Conservation (phyloP, 805 yeast species). For the Saccharomycopsis sp. region DNA sequence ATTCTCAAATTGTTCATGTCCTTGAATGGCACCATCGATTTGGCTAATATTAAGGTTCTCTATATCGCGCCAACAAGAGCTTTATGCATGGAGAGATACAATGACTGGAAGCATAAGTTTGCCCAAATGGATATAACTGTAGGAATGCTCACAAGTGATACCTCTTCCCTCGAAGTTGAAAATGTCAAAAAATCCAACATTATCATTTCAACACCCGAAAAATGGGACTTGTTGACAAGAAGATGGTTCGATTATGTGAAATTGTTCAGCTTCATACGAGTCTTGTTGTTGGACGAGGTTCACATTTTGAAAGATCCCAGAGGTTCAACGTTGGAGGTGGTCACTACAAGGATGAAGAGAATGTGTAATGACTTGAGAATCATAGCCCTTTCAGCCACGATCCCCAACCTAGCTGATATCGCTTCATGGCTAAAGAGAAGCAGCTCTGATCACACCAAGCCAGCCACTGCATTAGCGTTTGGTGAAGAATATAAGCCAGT, state of each 20-base stretch:
- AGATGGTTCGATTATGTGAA: conserved; percentile 37
- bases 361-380: conserved; percentile 32
- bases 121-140: conserved; percentile 32
- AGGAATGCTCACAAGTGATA: conserved; percentile 48
- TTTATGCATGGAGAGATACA: conserved; percentile 40
- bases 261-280: conserved; percentile 34
- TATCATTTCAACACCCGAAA: conserved; percentile 53
- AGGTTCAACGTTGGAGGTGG: conserved; percentile 42
- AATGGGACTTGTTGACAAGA: conserved; percentile 50
- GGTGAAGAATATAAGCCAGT: conserved; percentile 43
- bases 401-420: conserved; percentile 42
- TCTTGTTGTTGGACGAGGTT: conserved; percentile 41
- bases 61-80: conserved; percentile 58
- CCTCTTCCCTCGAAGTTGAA: conserved; percentile 36
- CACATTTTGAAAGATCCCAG: conserved; percentile 38
- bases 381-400: conserved; percentile 44
- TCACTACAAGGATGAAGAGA: conserved; percentile 39
- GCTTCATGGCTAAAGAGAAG: conserved; percentile 35
- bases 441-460: conserved; percentile 16
- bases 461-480: conserved; percentile 34
- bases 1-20: conserved; percentile 30
- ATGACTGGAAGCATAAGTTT: conserved; percentile 39
- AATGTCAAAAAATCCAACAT: conserved; percentile 40
- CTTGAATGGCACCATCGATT: conserved; percentile 24
- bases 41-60: conserved; percentile 29